phyloP scores from a whole-genome alignment of 2,329 filamentous ascomycete genomes.

The Lasiodiplodia sp. region DNA sequence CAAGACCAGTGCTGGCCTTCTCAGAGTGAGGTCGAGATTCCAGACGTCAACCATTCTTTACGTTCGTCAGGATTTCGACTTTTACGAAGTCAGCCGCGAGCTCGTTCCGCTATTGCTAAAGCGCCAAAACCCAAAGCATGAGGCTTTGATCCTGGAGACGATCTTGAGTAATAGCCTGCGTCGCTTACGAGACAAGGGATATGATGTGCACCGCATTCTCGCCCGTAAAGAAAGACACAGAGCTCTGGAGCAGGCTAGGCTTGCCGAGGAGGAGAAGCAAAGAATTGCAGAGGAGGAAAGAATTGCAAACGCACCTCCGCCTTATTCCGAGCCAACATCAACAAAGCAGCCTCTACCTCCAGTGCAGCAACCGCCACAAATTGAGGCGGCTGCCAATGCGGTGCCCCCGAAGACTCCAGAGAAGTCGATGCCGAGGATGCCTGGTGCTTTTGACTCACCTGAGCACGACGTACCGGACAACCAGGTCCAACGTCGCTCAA shows the following conservation, averaged over 20 bases:
- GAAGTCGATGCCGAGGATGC: conserved; percentile 38
- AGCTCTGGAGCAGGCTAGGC: conserved; percentile 65
- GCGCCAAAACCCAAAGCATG: conserved; percentile 79
- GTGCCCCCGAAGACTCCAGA: conserved; percentile 36
- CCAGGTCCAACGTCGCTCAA: conserved; percentile 36
- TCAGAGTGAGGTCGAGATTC: conserved; percentile 71
- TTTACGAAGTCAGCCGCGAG: conserved; percentile 91
- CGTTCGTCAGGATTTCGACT: conserved; percentile 77
- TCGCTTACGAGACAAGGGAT: conserved; percentile 83
- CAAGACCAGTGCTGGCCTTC: conserved; percentile 61
- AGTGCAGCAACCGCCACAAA: conserved; percentile 19
- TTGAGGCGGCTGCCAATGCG: conserved; percentile 22
- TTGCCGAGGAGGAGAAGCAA: conserved; percentile 66
- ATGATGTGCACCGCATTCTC: conserved; percentile 95
- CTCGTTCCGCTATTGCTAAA: conserved; percentile 81
- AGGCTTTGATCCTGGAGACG: conserved; percentile 88
- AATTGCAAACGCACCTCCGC: conserved; percentile 18
- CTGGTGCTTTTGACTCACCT: conserved; percentile 47
- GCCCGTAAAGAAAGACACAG: conserved; percentile 83
- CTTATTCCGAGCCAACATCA: conserved; percentile 1
- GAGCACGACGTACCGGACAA: conserved; percentile 37
- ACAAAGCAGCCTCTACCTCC: conserved; percentile 44
- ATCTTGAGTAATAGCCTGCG: conserved; percentile 85
- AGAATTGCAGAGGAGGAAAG: conserved; percentile 56
- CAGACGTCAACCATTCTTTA: conserved; percentile 83